These are phyloP conservation scores for Sarocladium brachiariae DNA, from an alignment of 2,329 filamentous ascomycete species.

Conservation along the genomic window DNA sequence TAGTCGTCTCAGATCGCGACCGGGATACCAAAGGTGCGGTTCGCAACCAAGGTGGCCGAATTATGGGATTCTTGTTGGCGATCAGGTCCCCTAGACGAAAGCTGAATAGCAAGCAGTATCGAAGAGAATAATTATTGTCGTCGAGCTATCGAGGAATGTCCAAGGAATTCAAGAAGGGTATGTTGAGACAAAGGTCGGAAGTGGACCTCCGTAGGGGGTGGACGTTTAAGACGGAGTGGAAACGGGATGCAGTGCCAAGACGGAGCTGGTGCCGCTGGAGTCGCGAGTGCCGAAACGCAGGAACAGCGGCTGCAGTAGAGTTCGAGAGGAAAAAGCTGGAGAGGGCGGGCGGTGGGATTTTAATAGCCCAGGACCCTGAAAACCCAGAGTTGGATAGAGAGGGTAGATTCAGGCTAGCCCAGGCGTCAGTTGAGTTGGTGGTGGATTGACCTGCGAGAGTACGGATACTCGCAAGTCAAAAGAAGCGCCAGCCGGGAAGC, in stretches of 20 bases:
- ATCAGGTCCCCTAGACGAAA: not conserved
- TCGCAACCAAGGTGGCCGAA: not conserved
- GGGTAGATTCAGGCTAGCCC: not conserved
- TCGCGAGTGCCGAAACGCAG: constrained; percentile 10
- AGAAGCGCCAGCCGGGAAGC: not conserved
- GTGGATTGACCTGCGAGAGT: not conserved
- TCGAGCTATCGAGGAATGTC: not conserved
- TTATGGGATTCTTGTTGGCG: not conserved
- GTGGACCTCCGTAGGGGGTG: not conserved
- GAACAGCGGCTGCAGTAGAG: not conserved
- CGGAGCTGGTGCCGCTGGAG: constrained; percentile 9
- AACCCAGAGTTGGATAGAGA: not conserved
- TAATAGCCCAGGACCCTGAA: not conserved
- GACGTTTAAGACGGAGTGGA: constrained; percentile 6
- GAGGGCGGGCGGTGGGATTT: not conserved
- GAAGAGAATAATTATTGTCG: not conserved
- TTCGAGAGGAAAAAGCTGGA: not conserved
- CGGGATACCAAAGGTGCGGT: not conserved
- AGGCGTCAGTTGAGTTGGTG: not conserved
- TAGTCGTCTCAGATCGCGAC: constrained; percentile 8
- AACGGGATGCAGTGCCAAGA: constrained; percentile 5
- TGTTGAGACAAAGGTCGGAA: not conserved
- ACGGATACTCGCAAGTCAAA: not conserved
- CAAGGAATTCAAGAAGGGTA: no score
- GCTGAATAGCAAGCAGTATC: not conserved